Conservation (phyloP, 345 rosid genomes). For the Hibiscus syriacus region DNA sequence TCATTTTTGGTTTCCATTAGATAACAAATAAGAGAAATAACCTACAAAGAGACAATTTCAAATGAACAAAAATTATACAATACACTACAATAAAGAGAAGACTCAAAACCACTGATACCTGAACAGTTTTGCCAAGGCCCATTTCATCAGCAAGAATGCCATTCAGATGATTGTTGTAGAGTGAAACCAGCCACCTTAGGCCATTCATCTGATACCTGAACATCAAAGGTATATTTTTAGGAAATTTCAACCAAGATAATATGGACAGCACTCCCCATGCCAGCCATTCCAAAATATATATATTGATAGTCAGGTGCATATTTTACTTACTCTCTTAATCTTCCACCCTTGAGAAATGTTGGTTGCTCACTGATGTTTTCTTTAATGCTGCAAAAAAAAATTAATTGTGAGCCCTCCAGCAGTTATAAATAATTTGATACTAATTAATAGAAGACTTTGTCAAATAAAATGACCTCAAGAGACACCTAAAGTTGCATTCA, state of each 20-base stretch:
- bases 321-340: slow-evolving; percentile 77
- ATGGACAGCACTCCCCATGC: background rate
- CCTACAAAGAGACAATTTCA: slow-evolving; percentile 32
- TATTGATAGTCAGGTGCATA: background rate
- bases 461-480: background rate
- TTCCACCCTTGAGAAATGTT: slow-evolving; percentile 60
- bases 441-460: background rate
- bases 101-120: slow-evolving; percentile 33
- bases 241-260: slow-evolving; percentile 9
- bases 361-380: slow-evolving; percentile 87
- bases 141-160: slow-evolving; percentile 97
- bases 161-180: slow-evolving; percentile 81
- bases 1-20: slow-evolving; percentile 89
- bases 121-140: slow-evolving; percentile 98
- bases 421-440: background rate
- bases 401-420: background rate
- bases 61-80: slow-evolving; percentile 4
- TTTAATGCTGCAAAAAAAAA: slow-evolving; percentile 55
- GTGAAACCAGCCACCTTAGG: slow-evolving; percentile 81
- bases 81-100: background rate
- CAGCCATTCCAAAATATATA: background rate
- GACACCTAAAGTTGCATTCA: background rate
- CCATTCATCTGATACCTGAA: slow-evolving; percentile 95
- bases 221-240: slow-evolving; percentile 14
- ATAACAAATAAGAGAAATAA: slow-evolving; percentile 74